phyloP scores from a whole-genome alignment of 208 protist genomes.

The Leishmania tropica region DNA sequence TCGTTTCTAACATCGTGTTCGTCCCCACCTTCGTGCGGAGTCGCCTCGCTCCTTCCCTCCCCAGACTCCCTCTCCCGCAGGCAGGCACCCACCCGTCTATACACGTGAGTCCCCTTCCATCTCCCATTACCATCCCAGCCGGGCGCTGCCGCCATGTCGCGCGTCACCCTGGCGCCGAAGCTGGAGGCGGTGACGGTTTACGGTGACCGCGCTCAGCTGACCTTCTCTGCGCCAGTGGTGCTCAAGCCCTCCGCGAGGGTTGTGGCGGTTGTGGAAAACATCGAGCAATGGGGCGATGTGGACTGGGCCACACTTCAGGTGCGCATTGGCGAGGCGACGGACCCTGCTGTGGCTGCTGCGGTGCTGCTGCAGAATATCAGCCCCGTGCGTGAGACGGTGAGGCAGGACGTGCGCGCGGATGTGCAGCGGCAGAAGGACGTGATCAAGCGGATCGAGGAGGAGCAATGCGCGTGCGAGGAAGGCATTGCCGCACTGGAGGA shows the following conservation, averaged over 20 bases:
- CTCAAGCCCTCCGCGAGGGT: slow-evolving; percentile 15
- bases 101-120: not conserved
- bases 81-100: not conserved
- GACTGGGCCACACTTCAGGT: slow-evolving; percentile 49
- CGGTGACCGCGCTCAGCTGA: slow-evolving; percentile 33
- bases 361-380: slow-evolving; percentile 36
- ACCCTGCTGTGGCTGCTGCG: slow-evolving; percentile 15
- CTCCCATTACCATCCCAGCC: not conserved
- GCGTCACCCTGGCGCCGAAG: slow-evolving; percentile 27
- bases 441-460: slow-evolving; percentile 20
- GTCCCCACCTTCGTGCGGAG: not conserved
- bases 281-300: slow-evolving; percentile 31
- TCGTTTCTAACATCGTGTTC: not conserved
- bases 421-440: slow-evolving; percentile 28
- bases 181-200: slow-evolving; percentile 35
- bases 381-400: slow-evolving; percentile 23
- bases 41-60: not conserved
- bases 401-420: slow-evolving; percentile 29
- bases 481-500: slow-evolving; percentile 18
- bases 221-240: slow-evolving; percentile 24
- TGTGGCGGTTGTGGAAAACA: slow-evolving; percentile 23
- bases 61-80: not conserved
- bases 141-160: slow-evolving; percentile 12
- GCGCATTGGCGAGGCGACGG: slow-evolving; percentile 19
- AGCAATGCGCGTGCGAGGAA: slow-evolving; percentile 13